Evolutionary conservation across 768 basidiomycete genomes (phyloP).

Genomic region (Trametes meyenii): DNA sequence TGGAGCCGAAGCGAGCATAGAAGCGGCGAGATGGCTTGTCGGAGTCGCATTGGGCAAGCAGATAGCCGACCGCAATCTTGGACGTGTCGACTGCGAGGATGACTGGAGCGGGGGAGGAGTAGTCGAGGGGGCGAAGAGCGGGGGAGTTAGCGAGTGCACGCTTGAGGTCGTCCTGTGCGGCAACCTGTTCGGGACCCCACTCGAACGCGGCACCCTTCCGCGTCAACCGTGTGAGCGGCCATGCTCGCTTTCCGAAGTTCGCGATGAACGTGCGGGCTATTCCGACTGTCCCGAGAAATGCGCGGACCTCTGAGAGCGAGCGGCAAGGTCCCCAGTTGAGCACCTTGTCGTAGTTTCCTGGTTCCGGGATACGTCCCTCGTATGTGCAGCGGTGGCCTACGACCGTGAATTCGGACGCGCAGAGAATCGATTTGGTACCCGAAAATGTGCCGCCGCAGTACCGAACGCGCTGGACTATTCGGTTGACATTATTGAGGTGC

Average conservation of each 20-base stretch:
- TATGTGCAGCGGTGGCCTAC: constrained; percentile 44
- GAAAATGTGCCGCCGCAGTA: constrained; percentile 30
- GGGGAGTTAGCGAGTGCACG: constrained; percentile 16
- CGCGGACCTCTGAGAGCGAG: constrained; percentile 29
- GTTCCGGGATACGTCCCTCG: constrained; percentile 37
- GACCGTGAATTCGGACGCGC: constrained; percentile 21
- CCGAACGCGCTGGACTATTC: constrained; percentile 38
- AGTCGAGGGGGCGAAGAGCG: constrained; percentile 28
- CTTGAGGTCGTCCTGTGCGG: constrained; percentile 26
- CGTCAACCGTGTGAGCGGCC: constrained; percentile 25
- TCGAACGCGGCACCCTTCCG: constrained; percentile 27
- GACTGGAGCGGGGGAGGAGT: constrained; percentile 18
- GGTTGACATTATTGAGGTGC: constrained; percentile 39
- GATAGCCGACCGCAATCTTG: constrained; percentile 28
- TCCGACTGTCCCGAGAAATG: constrained; percentile 30
- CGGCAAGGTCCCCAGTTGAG: constrained; percentile 27
- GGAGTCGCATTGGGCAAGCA: constrained; percentile 31
- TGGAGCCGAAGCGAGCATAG: constrained; percentile 41
- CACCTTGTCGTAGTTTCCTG: constrained; percentile 31
- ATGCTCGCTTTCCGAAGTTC: constrained; percentile 26
- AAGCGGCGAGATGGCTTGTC: constrained; percentile 18
- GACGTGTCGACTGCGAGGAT: constrained; percentile 34
- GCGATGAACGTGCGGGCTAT: constrained; percentile 28
- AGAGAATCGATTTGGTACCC: constrained; percentile 3
- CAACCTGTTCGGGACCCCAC: constrained; percentile 20